Conservation (phyloP, 2,329 filamentous ascomycete genomes). For the Juglanconis oblonga region DNA sequence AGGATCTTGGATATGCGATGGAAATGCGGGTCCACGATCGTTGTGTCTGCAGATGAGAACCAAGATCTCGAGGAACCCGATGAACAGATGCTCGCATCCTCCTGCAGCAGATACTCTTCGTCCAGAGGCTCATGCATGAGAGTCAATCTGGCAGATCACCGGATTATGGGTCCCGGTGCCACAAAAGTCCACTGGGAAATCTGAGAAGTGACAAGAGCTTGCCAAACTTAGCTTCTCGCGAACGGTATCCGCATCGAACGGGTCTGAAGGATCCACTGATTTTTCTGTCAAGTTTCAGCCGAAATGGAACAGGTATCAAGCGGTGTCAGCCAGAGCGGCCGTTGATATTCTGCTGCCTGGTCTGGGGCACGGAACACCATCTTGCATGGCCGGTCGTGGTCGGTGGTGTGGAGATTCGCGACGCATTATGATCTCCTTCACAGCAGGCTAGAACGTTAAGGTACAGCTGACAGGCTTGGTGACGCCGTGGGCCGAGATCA, state of each 20-base stretch:
- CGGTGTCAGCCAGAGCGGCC: not conserved
- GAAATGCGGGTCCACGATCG: not conserved
- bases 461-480: too few relatives aligned
- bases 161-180: slow-evolving; percentile 12
- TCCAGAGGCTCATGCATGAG: not conserved
- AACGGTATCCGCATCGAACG: not conserved
- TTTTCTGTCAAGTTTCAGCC: not conserved
- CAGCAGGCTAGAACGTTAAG: too few relatives aligned
- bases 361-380: too few relatives aligned
- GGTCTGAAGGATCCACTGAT: not conserved
- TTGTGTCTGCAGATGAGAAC: not conserved
- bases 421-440: too few relatives aligned
- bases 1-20: not conserved
- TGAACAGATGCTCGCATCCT: not conserved
- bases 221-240: slow-evolving; percentile 8
- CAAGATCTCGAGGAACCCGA: not conserved
- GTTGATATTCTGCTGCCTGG: too few relatives aligned
- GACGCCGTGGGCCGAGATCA: too few relatives aligned
- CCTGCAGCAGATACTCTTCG: not conserved
- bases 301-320: not conserved
- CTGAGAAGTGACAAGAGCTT: slow-evolving; percentile 12
- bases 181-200: not conserved
- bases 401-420: too few relatives aligned
- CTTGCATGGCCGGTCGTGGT: too few relatives aligned
- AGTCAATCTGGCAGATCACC: slow-evolving; percentile 10